A percentile compares a stretch with the other conserved stretches of the same genome.
Conservation (phyloP, 176 grass and related monocot genomes). For the Triticum urartu region DNA sequence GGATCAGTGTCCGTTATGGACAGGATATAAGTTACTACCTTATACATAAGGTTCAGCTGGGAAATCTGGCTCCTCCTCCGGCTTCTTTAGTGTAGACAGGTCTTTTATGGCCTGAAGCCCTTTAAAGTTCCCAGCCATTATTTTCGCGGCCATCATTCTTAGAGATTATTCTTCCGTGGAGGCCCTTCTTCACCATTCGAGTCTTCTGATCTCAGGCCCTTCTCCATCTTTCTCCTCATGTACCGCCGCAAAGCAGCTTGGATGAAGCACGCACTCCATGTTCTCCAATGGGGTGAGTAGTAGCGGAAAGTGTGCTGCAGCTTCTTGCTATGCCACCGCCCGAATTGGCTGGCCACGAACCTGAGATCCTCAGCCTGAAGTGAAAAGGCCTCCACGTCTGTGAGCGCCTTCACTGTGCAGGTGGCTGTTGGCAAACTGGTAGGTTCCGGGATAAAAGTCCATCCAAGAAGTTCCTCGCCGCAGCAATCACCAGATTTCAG, state of each 20-base stretch:
- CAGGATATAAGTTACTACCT: too few relatives aligned
- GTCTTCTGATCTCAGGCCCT: slow-evolving; percentile 50
- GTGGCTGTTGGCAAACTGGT: slow-evolving; percentile 70
- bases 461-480: slow-evolving; percentile 82
- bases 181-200: slow-evolving; percentile 27
- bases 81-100: slow-evolving; percentile 45
- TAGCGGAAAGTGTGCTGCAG: slow-evolving; percentile 29
- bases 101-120: slow-evolving; percentile 52
- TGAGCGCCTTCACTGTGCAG: slow-evolving; percentile 61
- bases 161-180: slow-evolving; percentile 44
- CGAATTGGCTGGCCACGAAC: slow-evolving; percentile 58
- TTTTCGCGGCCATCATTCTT: slow-evolving; percentile 42
- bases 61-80: slow-evolving; percentile 73
- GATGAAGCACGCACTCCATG: slow-evolving; percentile 78
- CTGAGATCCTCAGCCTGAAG: slow-evolving; percentile 78
- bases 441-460: slow-evolving; percentile 66
- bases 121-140: slow-evolving; percentile 53
- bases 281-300: slow-evolving; percentile 79
- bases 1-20: neutral
- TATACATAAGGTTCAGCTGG: slow-evolving; percentile 66
- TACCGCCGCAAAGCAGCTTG: slow-evolving; percentile 78
- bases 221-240: slow-evolving; percentile 67
- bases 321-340: too few relatives aligned
- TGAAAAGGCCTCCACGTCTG: slow-evolving; percentile 84
- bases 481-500: slow-evolving; percentile 76